These are phyloP conservation scores for Fusarium sp. DNA, from an alignment of 2,329 filamentous ascomycete species.

Conservation along the genomic window DNA sequence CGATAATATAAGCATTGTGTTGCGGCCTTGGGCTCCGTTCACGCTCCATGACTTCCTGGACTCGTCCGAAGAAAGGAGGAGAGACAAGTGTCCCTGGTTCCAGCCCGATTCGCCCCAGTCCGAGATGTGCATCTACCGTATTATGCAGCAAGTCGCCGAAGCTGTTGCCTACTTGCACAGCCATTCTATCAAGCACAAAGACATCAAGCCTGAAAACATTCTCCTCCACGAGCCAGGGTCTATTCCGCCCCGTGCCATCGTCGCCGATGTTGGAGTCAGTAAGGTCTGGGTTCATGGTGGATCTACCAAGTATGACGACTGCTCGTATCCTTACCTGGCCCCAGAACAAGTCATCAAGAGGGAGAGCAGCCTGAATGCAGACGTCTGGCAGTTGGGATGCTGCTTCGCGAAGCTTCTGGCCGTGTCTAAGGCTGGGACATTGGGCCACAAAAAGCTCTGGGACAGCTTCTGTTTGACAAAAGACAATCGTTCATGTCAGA, in stretches of 20 bases:
- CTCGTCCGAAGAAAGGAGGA: neutral
- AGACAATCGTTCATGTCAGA: too few species aligned
- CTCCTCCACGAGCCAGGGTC: neutral
- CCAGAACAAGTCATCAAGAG: neutral
- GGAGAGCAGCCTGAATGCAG: neutral
- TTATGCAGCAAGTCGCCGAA: conserved; percentile 15
- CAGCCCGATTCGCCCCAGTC: neutral
- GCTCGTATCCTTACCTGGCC: neutral
- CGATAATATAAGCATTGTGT: conserved; percentile 7
- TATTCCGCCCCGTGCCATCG: neutral
- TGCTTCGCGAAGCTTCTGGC: neutral
- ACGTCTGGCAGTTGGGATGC: neutral
- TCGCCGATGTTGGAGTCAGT: neutral
- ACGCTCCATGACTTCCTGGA: conserved; percentile 9
- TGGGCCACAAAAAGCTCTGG: too few species aligned
- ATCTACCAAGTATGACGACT: neutral
- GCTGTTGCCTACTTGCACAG: conserved; percentile 16
- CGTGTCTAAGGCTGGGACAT: too few species aligned
- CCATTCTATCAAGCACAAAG: conserved; percentile 28
- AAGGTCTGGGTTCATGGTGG: neutral
- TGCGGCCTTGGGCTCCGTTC: conserved; percentile 23
- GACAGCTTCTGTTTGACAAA: too few species aligned
- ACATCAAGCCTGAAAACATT: conserved; percentile 31
- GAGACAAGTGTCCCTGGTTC: conserved; percentile 11
- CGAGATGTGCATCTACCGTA: neutral